phyloP scores from a whole-genome alignment of 768 basidiomycete species.

The Lanmaoa rubissima region DNA sequence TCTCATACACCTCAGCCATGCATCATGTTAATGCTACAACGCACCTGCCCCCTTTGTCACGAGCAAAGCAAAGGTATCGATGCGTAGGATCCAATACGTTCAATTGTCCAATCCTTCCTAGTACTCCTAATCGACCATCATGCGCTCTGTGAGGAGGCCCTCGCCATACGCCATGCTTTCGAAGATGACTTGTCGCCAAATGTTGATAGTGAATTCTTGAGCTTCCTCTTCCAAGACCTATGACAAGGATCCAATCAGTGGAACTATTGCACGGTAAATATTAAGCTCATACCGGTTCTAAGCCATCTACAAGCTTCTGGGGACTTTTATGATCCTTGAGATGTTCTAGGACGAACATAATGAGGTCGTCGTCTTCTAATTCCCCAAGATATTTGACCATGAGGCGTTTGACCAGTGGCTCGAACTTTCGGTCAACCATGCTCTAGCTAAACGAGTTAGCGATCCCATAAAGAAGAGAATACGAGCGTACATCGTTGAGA shows the following conservation, averaged over 20 bases:
- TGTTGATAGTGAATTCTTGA: constrained; percentile 63
- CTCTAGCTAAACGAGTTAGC: constrained; percentile 44
- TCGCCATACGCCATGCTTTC: constrained; percentile 93
- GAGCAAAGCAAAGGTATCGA: constrained; percentile 28
- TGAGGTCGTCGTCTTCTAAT: constrained; percentile 89
- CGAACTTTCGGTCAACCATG: constrained; percentile 82
- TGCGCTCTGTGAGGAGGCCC: constrained; percentile 81
- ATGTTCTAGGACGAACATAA: constrained; percentile 92
- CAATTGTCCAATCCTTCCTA: constrained; percentile 8
- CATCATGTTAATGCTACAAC: constrained; percentile 50
- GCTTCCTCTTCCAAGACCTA: constrained; percentile 96
- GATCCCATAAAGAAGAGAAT: neutral
- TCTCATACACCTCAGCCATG: constrained; percentile 41
- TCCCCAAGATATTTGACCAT: constrained; percentile 90
- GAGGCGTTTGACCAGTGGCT: constrained; percentile 76
- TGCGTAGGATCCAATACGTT: constrained; percentile 18
- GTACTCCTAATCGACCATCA: constrained; percentile 64
- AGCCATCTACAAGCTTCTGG: constrained; percentile 80
- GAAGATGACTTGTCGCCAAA: constrained; percentile 93
- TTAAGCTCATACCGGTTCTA: constrained; percentile 76
- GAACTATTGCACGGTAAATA: neutral
- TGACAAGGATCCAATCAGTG: neutral
- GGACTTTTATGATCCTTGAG: constrained; percentile 88
- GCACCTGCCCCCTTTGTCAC: constrained; percentile 53
- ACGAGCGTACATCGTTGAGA: constrained; percentile 69